A percentile compares a stretch with the other conserved stretches of the same genome.
Evolutionary conservation across 2,329 filamentous ascomycete species (phyloP).

Genomic region (Talaromyces atroroseus): DNA sequence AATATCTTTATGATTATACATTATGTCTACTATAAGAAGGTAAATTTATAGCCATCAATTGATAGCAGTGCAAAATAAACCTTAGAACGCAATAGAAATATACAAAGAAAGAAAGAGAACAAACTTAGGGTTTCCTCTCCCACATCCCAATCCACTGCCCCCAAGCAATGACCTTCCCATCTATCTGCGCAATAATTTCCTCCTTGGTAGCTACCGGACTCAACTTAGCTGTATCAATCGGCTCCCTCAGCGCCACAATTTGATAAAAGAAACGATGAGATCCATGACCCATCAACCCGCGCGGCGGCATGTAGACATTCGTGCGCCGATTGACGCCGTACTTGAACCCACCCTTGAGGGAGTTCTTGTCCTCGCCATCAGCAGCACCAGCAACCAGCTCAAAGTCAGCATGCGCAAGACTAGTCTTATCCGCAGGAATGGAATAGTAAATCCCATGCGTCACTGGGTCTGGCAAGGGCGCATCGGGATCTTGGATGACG

Average conservation of each 20-base stretch:
- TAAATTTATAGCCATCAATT: not conserved
- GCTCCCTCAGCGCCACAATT: slow-evolving; percentile 44
- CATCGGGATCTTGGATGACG: slow-evolving; percentile 18
- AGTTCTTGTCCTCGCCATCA: slow-evolving; percentile 18
- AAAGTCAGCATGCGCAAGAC: slow-evolving; percentile 36
- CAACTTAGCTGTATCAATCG: slow-evolving; percentile 36
- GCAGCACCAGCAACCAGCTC: slow-evolving; percentile 14
- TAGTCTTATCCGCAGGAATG: slow-evolving; percentile 34
- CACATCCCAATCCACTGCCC: slow-evolving; percentile 45
- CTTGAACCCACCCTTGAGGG: slow-evolving; percentile 40
- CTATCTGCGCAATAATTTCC: slow-evolving; percentile 40
- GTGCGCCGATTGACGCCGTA: slow-evolving; percentile 42
- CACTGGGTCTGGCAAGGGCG: slow-evolving; percentile 15
- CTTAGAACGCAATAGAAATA: too few species aligned
- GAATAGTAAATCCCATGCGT: slow-evolving; percentile 17
- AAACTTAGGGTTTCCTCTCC: slow-evolving; percentile 30
- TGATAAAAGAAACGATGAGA: slow-evolving; percentile 51
- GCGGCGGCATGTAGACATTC: slow-evolving; percentile 42
- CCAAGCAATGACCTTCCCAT: slow-evolving; percentile 48
- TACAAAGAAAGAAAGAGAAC: too few species aligned
- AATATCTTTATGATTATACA: not conserved
- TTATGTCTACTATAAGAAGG: not conserved
- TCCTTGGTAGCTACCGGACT: slow-evolving; percentile 37
- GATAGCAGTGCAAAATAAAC: too few species aligned
- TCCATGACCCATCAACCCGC: slow-evolving; percentile 47